Base-by-base conservation (phyloP, 2,329 filamentous ascomycete genomes). In the Penicillium crustosum region DNA sequence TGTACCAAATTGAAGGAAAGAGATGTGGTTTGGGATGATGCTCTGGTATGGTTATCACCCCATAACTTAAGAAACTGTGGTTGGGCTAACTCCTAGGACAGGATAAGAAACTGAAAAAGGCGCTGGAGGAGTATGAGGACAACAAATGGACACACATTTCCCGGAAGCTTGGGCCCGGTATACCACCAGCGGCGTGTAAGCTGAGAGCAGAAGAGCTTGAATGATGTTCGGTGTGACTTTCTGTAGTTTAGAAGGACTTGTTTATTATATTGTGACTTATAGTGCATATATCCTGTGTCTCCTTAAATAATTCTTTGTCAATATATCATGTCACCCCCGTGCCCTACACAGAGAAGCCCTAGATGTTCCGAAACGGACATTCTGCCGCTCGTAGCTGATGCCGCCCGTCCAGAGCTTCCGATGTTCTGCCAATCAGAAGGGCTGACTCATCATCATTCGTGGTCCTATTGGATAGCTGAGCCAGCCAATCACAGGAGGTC, bases 1-100 rank as follows among this genome's bases (percentile, higher is more conserved):
- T 97, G 93, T 73, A 96, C 92, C 43, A 96, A 96, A 77, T 80
- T 96, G 52, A 96, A 96, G 78, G 92, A 91, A 15, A 96, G 96
- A 79, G 93, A 90, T 39, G 95, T 90, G 13, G 86, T 91, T 69
- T 97, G 93, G 93, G 95, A 89, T 50, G 91, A 95, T 64, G 92
- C 96, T 71, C 94, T 90, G 81, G 93, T 96, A 82, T 55, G 67
- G 54, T 45, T 45, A 35, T 53, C 51, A 8, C 21, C 21, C 19
- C n/a, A 23, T 2, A 47, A 9, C 23, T 6, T 6, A 27, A 23
- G n/a, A 53, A 7, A 62, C 33, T 39, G 29, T 25, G 23, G 9
- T 19, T 45, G 2, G 2, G 41, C 21, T 53, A 35, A 53, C 7
- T 29, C 8, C 17, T 19, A n/a, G 8, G 5, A 54, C 45, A 77